Conservation (phyloP, 164 flowering plant genomes). For the Vitis rotundifolia region DNA sequence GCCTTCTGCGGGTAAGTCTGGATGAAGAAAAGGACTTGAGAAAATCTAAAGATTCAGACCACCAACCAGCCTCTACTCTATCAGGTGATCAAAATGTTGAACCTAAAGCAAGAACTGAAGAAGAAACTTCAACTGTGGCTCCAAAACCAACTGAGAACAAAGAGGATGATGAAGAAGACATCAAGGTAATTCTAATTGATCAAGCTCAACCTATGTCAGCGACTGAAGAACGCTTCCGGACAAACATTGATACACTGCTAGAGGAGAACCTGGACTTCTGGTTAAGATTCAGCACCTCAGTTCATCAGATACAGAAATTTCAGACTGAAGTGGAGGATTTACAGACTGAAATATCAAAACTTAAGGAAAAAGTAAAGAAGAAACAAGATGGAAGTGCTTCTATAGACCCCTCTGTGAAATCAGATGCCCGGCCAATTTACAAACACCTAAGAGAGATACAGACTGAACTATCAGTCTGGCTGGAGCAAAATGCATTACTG, state of each 20-base stretch:
- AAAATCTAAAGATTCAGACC: slow-evolving; percentile 14
- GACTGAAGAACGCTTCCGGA: slow-evolving; percentile 53
- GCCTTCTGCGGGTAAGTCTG: slow-evolving; percentile 26
- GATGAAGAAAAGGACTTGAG: slow-evolving; percentile 15
- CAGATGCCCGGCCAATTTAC: slow-evolving; percentile 60
- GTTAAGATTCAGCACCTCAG: slow-evolving; percentile 63
- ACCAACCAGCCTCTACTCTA: slow-evolving; percentile 6
- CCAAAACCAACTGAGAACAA: slow-evolving; percentile 4
- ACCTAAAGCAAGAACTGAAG: slow-evolving; percentile 9
- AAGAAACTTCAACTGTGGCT: not conserved
- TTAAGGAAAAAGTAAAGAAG: slow-evolving; percentile 33
- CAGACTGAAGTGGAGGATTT: slow-evolving; percentile 51
- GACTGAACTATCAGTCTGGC: slow-evolving; percentile 61
- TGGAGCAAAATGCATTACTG: slow-evolving; percentile 48
- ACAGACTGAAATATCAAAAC: slow-evolving; percentile 39
- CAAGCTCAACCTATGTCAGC: slow-evolving; percentile 27
- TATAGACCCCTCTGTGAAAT: slow-evolving; percentile 25
- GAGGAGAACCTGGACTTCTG: slow-evolving; percentile 75
- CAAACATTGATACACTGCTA: slow-evolving; percentile 56
- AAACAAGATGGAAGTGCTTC: slow-evolving; percentile 32
- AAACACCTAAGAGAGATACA: slow-evolving; percentile 63
- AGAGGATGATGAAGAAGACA: slow-evolving; percentile 30
- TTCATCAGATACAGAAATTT: slow-evolving; percentile 61
- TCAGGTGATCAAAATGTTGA: slow-evolving; percentile 16
- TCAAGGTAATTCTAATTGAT: slow-evolving; percentile 23